A percentile compares a stretch with the other conserved stretches of the same genome.
Conservation (phyloP, 2,329 filamentous ascomycete genomes). For the Onygena corvina region DNA sequence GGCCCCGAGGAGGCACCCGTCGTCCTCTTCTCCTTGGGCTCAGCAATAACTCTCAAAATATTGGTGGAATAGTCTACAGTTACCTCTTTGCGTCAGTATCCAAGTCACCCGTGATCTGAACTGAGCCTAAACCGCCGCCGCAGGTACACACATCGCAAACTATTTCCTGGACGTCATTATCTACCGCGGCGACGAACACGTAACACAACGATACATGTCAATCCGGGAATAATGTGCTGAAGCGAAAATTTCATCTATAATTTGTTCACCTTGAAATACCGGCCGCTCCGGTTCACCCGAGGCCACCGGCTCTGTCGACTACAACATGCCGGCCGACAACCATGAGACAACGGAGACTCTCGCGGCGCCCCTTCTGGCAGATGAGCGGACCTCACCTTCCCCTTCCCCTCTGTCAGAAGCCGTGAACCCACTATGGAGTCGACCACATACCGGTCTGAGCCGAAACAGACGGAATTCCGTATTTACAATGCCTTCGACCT, state of each 20-base stretch:
- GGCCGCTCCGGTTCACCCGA: conserved; percentile 2
- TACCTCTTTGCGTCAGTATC: too few relatives aligned
- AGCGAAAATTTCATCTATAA: neutral
- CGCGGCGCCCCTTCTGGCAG: conserved; percentile 20
- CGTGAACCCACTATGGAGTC: conserved; percentile 42
- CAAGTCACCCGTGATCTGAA: too few relatives aligned
- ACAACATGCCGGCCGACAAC: conserved; percentile 39
- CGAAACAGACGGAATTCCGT: conserved; percentile 28
- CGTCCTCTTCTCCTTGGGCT: too few relatives aligned
- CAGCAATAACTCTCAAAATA: too few relatives aligned
- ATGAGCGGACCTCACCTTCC: conserved; percentile 16
- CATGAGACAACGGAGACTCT: conserved; percentile 42
- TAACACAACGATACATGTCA: neutral
- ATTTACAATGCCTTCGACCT: conserved; percentile 24
- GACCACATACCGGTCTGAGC: conserved; percentile 28
- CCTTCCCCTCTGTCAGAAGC: conserved; percentile 36
- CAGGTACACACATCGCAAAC: too few relatives aligned
- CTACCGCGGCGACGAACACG: neutral
- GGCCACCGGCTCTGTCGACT: neutral
- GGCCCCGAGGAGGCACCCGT: too few relatives aligned
- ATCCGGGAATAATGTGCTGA: conserved; percentile 3
- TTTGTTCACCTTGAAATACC: neutral
- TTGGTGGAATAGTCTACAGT: too few relatives aligned
- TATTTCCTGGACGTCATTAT: neutral
- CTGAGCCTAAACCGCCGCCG: neutral